phyloP scores from a whole-genome alignment of 768 basidiomycete genomes.

The Terana coerulea region DNA sequence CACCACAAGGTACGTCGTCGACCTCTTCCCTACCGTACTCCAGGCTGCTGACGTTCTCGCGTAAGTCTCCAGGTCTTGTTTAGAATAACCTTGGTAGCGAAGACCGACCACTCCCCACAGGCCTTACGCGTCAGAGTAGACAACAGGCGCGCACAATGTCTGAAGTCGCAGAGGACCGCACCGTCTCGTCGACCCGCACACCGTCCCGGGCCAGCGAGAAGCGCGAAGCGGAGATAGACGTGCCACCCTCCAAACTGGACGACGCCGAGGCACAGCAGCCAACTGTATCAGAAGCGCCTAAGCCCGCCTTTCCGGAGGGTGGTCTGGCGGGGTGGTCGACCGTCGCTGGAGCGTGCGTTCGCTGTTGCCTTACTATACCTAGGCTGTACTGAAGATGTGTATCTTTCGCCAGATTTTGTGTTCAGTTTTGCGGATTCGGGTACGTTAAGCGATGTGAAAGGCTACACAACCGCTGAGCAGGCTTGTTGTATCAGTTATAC shows the following conservation, averaged over 20 bases:
- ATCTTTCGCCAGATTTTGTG: slow-evolving; percentile 18
- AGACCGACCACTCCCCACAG: too few relatives aligned
- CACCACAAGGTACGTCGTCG: too few relatives aligned
- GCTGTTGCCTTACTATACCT: neutral
- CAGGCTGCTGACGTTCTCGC: too few relatives aligned
- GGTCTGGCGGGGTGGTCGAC: slow-evolving; percentile 19
- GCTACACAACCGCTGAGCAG: neutral
- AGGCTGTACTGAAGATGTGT: neutral
- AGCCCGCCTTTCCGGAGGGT: slow-evolving; percentile 20
- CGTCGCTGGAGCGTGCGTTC: slow-evolving; percentile 2
- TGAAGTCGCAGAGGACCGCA: slow-evolving; percentile 4
- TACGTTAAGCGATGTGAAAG: neutral
- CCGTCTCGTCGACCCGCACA: slow-evolving; percentile 1
- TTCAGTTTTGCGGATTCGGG: slow-evolving; percentile 21
- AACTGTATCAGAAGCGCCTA: neutral
- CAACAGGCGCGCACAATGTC: too few relatives aligned
- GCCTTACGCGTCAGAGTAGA: too few relatives aligned
- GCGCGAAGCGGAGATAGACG: neutral
- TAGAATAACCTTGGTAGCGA: too few relatives aligned
- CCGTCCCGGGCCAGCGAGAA: neutral
- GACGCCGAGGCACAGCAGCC: neutral
- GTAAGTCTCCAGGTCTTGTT: too few relatives aligned
- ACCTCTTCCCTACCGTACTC: too few relatives aligned
- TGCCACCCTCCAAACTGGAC: neutral
- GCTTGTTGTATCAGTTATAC: slow-evolving; percentile 19